These are phyloP conservation scores for Metschnikowia sp. DNA, from an alignment of 805 yeast genomes.

Conservation along the genomic window DNA sequence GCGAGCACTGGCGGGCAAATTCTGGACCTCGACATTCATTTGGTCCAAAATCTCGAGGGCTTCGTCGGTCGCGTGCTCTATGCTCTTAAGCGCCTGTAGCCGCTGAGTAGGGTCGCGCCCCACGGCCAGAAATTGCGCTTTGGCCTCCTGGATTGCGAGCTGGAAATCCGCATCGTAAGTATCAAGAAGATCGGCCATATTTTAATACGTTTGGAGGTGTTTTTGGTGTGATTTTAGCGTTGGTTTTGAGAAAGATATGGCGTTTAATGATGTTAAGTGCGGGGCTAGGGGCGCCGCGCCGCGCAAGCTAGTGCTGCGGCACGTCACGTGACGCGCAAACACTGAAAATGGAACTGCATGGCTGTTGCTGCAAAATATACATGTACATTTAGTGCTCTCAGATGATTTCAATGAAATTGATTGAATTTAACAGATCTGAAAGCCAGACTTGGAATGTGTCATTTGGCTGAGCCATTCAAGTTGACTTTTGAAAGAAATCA, in stretches of 20 bases:
- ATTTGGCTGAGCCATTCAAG: too few relatives aligned
- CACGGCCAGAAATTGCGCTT: slow-evolving; percentile 57
- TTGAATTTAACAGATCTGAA: not conserved
- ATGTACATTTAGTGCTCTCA: too few relatives aligned
- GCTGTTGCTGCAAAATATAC: too few relatives aligned
- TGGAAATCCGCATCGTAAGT: slow-evolving; percentile 71
- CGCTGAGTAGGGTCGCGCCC: slow-evolving; percentile 51
- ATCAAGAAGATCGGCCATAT: slow-evolving; percentile 52
- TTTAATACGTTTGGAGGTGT: not conserved
- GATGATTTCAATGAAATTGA: not conserved
- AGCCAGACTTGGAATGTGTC: too few relatives aligned
- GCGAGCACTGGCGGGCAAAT: slow-evolving; percentile 71
- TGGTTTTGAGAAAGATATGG: too few relatives aligned
- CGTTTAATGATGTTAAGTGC: too few relatives aligned
- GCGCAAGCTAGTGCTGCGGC: too few relatives aligned
- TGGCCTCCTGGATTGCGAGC: slow-evolving; percentile 66
- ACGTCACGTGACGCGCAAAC: not conserved
- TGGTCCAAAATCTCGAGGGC: slow-evolving; percentile 79
- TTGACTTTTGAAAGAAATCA: too few relatives aligned
- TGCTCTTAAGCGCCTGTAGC: slow-evolving; percentile 51
- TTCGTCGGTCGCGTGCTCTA: slow-evolving; percentile 73
- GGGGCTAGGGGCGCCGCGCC: not conserved
- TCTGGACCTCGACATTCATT: slow-evolving; percentile 81
- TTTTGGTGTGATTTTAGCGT: too few relatives aligned
- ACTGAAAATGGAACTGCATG: too few relatives aligned